phyloP scores from a whole-genome alignment of 345 rosid species.

The Lenwebbia sp. region DNA sequence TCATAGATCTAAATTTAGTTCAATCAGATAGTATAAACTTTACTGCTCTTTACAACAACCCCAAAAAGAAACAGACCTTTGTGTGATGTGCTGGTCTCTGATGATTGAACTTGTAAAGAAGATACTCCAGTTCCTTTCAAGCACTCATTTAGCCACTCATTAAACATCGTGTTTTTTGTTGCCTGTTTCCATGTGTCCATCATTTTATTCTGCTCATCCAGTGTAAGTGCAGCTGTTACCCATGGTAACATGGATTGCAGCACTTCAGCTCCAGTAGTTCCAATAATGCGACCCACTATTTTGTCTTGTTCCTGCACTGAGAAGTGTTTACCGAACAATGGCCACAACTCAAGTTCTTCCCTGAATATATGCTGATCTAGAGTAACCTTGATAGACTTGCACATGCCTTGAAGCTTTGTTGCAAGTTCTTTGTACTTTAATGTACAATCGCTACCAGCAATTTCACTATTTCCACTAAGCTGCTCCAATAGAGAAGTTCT shows the following conservation, averaged over 20 bases:
- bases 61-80: constrained; percentile 13
- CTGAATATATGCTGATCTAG: constrained; percentile 78
- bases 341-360: constrained; percentile 91
- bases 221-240: constrained; percentile 87
- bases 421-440: constrained; percentile 60
- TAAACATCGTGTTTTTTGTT: constrained; percentile 87
- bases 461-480: constrained; percentile 10
- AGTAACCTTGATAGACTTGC: constrained; percentile 77
- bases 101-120: constrained; percentile 27
- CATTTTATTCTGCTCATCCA: constrained; percentile 86
- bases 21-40: neutral
- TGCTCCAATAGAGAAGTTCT: constrained; percentile 18
- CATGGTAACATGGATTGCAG: constrained; percentile 89
- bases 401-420: constrained; percentile 89
- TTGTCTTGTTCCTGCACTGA: constrained; percentile 81
- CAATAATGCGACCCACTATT: constrained; percentile 86
- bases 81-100: constrained; percentile 29
- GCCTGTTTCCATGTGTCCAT: constrained; percentile 98
- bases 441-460: constrained; percentile 17
- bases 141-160: constrained; percentile 86
- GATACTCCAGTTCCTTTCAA: constrained; percentile 49
- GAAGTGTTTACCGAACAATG: constrained; percentile 66
- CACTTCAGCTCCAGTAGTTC: constrained; percentile 89
- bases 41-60: neutral
- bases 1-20: neutral